A percentile compares a stretch with the other conserved stretches of the same genome.
phyloP scores from a whole-genome alignment of 2,329 filamentous ascomycete species.

The Paecilomyces variotii region DNA sequence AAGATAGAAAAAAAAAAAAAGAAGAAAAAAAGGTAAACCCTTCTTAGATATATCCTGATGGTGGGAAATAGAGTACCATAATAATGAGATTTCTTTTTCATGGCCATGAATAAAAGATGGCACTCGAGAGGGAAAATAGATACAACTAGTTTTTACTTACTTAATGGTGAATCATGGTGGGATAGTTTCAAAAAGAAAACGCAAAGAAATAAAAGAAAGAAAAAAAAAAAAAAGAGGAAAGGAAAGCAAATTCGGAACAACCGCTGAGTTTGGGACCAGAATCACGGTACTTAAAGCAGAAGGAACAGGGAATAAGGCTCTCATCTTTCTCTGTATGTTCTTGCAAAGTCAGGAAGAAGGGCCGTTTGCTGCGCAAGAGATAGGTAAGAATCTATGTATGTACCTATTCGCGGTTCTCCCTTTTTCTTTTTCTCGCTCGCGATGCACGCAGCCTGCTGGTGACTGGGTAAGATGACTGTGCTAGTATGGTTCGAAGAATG shows the following conservation, averaged over 20 bases:
- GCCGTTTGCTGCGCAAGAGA: no score
- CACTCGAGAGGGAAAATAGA: not conserved
- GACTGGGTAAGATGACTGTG: not conserved
- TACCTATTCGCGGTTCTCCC: not conserved
- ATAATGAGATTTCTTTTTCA: not conserved
- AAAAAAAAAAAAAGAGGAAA: slow-evolving; percentile 1
- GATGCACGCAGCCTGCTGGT: not conserved
- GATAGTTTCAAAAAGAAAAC: not conserved
- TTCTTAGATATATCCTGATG: not conserved
- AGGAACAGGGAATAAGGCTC: no score
- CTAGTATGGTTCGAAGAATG: not conserved
- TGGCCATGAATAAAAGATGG: not conserved
- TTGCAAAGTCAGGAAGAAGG: no score
- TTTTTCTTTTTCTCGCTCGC: not conserved
- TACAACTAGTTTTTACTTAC: not conserved
- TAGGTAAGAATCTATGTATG: no score
- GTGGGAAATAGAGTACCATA: not conserved
- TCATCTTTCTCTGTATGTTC: no score
- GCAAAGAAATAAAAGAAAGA: not conserved
- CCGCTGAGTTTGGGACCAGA: no score
- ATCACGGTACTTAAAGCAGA: no score
- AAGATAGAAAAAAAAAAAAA: not conserved
- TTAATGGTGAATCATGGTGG: not conserved
- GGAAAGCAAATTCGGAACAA: no score
- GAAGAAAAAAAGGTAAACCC: not conserved